Base-by-base conservation (phyloP, 2,329 filamentous ascomycete species). In the Conoideocrella luteorostrata region DNA sequence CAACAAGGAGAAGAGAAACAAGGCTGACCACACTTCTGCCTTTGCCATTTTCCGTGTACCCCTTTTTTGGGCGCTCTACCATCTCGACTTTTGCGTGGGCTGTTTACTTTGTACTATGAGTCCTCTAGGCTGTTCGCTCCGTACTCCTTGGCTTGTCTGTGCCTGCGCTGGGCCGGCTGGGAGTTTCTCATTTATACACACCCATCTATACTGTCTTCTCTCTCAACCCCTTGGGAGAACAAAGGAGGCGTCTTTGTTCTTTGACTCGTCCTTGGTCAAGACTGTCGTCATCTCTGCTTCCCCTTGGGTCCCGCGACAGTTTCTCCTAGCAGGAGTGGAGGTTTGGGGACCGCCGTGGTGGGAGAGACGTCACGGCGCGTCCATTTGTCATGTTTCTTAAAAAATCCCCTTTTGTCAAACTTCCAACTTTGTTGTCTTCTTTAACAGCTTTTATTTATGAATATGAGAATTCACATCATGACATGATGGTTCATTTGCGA, bases 121-220 rank as follows among this genome's bases (percentile, higher is more conserved):
- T n/a, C n/a, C n/a, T n/a, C n/a, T n/a, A n/a, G n/a, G n/a, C n/a
- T n/a, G n/a, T n/a, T n/a, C n/a, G n/a, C n/a, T n/a, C n/a, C n/a
- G n/a, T n/a, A n/a, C n/a, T n/a, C n/a, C n/a, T n/a, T n/a, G n/a
- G n/a, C n/a, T n/a, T n/a, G n/a, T 21, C 36, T 39, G 36, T 30
- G 23, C 37, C n/a, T 40, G 13, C 18, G 18, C 26, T 21, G 11
- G 42, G 26, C 13, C 46, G 39, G 37, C 41, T 44, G 48, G 52
- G 55, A 50, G 45, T 49, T 51, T 53, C 68, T 21, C 37, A 29
- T 18, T 4, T 21, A 20, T 21, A 26, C 44, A 43, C 36, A 39
- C 6, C 20, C 21, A 40, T 30, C n/a, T n/a, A 72, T 68, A 67
- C 76, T 82, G 77, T 82, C 77, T 82, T 82, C 77, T 80, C 78